These are phyloP conservation scores for Psidium friedrichsthalianum DNA, from an alignment of 345 rosid species.

Conservation along the genomic window DNA sequence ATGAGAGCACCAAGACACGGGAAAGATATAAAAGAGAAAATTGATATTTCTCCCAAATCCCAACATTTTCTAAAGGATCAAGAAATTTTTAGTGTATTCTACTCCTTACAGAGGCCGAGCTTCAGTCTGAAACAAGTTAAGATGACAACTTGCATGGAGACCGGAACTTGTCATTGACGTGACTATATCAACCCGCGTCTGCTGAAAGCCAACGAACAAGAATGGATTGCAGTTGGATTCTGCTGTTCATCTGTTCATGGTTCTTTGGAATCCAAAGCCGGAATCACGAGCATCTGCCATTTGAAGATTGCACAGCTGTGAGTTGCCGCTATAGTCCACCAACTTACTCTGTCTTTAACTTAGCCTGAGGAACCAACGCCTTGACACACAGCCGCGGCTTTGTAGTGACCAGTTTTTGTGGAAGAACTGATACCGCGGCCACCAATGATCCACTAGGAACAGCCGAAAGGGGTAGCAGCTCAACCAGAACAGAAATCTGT, in stretches of 20 bases:
- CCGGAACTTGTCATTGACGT: background rate
- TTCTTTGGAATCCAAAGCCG: background rate
- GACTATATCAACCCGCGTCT: background rate
- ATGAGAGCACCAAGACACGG: background rate
- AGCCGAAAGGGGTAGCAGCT: constrained; percentile 76
- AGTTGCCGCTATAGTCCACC: background rate
- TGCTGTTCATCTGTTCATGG: background rate
- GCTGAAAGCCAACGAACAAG: background rate
- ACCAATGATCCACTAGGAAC: constrained; percentile 44
- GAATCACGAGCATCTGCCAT: background rate
- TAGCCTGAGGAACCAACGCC: constrained; percentile 42
- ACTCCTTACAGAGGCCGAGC: background rate
- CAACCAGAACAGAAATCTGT: constrained; percentile 75
- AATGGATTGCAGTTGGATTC: background rate
- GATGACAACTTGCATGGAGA: background rate
- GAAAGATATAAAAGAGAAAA: background rate
- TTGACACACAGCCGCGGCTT: constrained; percentile 77
- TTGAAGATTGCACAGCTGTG: background rate
- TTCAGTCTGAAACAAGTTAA: background rate
- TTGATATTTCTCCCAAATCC: background rate
- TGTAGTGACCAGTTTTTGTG: constrained; percentile 51
- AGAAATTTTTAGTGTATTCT: background rate
- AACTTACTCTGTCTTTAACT: constrained; percentile 1
- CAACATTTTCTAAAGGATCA: background rate
- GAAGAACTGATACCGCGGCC: constrained; percentile 75